Conservation (phyloP, 2,329 filamentous ascomycete genomes). For the Tolypocladium inflatum region DNA sequence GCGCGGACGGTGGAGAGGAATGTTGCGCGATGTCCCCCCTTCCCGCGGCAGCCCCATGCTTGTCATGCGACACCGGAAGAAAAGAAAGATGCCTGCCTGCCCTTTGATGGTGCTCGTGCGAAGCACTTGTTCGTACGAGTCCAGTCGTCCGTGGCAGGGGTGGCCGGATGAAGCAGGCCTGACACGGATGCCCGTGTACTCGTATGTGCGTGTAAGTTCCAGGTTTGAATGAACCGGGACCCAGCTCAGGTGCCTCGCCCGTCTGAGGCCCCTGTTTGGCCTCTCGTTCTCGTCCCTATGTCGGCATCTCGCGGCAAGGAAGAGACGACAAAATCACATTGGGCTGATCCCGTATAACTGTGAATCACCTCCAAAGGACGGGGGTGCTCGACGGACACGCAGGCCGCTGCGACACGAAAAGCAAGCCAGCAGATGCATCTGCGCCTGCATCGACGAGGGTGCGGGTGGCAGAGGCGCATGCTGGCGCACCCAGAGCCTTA, state of each 20-base stretch:
- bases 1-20: neutral
- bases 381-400: neutral
- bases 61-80: neutral
- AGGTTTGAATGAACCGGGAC: neutral
- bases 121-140: neutral
- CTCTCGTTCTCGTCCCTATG: neutral
- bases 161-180: neutral
- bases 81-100: neutral
- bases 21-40: conserved; percentile 1
- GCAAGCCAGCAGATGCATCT: neutral
- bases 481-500: neutral
- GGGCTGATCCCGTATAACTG: neutral
- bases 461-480: neutral
- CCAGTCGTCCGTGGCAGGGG: neutral
- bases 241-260: neutral
- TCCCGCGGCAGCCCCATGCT: conserved; percentile 1
- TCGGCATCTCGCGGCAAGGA: neutral
- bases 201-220: neutral
- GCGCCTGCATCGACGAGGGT: neutral
- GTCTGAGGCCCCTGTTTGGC: neutral
- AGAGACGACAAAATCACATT: neutral
- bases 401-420: neutral
- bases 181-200: neutral
- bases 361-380: neutral
- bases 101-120: neutral